phyloP scores from a whole-genome alignment of 179 eudicot species.

The Beta corolliflora region DNA sequence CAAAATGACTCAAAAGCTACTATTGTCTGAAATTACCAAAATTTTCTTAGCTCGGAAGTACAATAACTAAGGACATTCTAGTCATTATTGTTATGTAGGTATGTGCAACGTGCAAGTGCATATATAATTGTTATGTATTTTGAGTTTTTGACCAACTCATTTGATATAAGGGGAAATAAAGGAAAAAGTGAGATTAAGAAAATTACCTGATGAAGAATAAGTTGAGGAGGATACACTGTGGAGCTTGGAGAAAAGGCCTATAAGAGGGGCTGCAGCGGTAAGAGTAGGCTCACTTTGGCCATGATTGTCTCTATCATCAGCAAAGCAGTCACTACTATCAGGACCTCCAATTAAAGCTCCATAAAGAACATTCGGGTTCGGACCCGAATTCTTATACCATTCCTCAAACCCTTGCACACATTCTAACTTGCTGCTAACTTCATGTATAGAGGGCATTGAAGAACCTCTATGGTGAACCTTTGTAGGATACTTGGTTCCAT shows the following conservation, averaged over 20 bases:
- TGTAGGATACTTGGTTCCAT: slow-evolving; percentile 60
- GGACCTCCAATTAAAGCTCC: slow-evolving; percentile 90
- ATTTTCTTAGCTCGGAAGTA: no score
- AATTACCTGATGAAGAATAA: slow-evolving; percentile 30
- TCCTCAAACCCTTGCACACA: slow-evolving; percentile 71
- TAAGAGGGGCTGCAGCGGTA: slow-evolving; percentile 68
- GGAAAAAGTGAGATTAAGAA: background rate
- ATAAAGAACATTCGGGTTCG: slow-evolving; percentile 64
- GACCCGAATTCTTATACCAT: slow-evolving; percentile 52
- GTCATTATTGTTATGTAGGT: no score
- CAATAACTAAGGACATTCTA: no score
- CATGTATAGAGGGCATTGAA: slow-evolving; percentile 56
- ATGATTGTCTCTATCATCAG: slow-evolving; percentile 65
- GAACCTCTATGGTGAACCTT: slow-evolving; percentile 76
- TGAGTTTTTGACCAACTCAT: no score
- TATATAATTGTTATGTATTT: no score
- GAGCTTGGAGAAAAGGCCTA: slow-evolving; percentile 71
- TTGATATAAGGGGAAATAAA: no score
- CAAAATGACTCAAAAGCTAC: no score
- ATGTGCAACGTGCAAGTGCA: no score
- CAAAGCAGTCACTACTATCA: slow-evolving; percentile 51
- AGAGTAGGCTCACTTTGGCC: slow-evolving; percentile 80
- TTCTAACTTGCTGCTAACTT: slow-evolving; percentile 40
- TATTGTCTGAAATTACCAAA: no score
- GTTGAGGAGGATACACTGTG: slow-evolving; percentile 18